Percentiles rank a stretch among this genome's conserved stretches.
phyloP scores from a whole-genome alignment of 768 basidiomycete species.

The Mycena polygramma region DNA sequence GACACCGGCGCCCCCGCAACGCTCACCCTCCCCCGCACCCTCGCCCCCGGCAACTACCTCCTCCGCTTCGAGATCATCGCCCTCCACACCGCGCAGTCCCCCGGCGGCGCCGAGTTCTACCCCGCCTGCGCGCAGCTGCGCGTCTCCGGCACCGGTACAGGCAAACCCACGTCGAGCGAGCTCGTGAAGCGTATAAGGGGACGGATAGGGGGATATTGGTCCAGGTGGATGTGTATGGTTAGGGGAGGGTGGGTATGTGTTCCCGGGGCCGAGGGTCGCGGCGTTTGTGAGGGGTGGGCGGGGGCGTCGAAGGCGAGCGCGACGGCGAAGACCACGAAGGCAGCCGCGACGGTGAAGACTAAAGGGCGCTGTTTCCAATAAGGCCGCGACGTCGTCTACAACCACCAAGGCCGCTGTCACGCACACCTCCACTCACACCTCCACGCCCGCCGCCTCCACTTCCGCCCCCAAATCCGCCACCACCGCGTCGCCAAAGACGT shows the following conservation, averaged over 20 bases:
- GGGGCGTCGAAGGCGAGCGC: too few species aligned
- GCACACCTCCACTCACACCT: too few species aligned
- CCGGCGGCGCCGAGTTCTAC: constrained; percentile 56
- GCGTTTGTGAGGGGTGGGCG: constrained; percentile 38
- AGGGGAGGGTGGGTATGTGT: constrained; percentile 41
- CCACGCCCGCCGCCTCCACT: too few species aligned
- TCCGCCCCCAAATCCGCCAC: too few species aligned
- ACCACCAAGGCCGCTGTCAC: too few species aligned
- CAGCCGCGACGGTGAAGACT: too few species aligned
- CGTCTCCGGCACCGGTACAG: constrained; percentile 48
- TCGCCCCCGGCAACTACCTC: constrained; percentile 64
- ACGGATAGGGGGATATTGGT: constrained; percentile 49
- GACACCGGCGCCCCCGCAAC: constrained; percentile 45
- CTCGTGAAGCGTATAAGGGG: constrained; percentile 44
- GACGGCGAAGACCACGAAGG: too few species aligned
- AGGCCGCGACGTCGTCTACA: too few species aligned
- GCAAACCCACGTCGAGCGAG: constrained; percentile 25
- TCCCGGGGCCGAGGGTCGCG: constrained; percentile 53
- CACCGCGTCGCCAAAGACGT: too few species aligned
- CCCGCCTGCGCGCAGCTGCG: constrained; percentile 48
- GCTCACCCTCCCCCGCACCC: constrained; percentile 48
- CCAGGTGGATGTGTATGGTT: constrained; percentile 41
- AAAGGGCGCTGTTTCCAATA: too few species aligned
- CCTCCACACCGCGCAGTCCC: constrained; percentile 52
- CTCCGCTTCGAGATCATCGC: constrained; percentile 66